Evolutionary conservation across 2,329 filamentous ascomycete species (phyloP).

Genomic region (Epichloe scottii): DNA sequence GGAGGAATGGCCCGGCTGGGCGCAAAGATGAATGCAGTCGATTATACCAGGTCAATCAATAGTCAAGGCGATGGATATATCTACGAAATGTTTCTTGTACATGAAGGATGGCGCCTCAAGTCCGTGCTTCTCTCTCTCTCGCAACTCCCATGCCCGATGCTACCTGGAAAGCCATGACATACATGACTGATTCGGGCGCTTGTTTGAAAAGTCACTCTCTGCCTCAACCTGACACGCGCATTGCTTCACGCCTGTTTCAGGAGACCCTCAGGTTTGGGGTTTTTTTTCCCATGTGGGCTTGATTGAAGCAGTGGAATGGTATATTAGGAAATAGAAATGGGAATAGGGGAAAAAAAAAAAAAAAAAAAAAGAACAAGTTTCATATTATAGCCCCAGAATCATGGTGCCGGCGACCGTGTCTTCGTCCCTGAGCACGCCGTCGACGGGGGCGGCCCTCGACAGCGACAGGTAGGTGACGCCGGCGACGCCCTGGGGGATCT

Average conservation of each 20-base stretch:
- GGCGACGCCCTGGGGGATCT: slow-evolving; percentile 46
- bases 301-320: not conserved
- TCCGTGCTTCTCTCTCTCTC: no score
- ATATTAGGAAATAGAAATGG: no score
- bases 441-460: slow-evolving; percentile 38
- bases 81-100: not conserved
- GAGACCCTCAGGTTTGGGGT: no score
- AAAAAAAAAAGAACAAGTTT: not conserved
- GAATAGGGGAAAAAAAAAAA: not conserved
- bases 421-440: slow-evolving; percentile 43
- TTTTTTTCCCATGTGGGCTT: not conserved
- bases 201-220: no score
- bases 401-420: slow-evolving; percentile 55
- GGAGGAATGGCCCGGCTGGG: not conserved
- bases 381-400: slow-evolving; percentile 33
- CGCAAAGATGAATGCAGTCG: not conserved
- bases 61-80: not conserved
- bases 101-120: no score
- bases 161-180: no score
- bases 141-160: no score
- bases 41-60: slow-evolving; percentile 2
- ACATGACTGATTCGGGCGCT: no score
- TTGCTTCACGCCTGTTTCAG: no score
- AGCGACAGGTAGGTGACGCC: slow-evolving; percentile 58
- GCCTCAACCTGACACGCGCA: no score